Percentiles rank a stretch among this genome's conserved stretches.
Evolutionary conservation across 768 basidiomycete species (phyloP).

Genomic region (Podaxis rugospora): DNA sequence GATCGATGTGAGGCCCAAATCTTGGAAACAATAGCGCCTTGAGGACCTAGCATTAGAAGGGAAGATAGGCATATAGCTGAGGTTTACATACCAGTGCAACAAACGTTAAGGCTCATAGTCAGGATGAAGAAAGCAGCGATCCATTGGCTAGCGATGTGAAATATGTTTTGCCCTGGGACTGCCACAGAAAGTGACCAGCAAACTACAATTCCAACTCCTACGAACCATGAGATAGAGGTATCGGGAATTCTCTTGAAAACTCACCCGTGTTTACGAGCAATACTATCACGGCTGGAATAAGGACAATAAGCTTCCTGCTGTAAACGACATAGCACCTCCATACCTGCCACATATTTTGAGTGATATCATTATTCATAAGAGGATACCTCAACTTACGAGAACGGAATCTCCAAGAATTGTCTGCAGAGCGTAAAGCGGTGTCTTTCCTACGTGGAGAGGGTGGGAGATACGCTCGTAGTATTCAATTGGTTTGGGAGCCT

Average conservation of each 20-base stretch:
- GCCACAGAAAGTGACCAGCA: neutral
- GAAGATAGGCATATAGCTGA: neutral
- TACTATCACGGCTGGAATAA: neutral
- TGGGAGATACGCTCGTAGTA: neutral
- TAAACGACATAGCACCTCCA: slow-evolving; percentile 6
- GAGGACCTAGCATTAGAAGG: neutral
- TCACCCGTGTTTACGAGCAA: neutral
- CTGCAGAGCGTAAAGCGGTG: neutral
- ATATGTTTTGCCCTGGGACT: neutral
- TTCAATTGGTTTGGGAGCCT: neutral
- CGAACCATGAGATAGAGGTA: neutral
- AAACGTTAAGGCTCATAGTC: slow-evolving; percentile 4
- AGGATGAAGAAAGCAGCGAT: slow-evolving; percentile 2
- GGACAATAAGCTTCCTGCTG: neutral
- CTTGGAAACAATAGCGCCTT: slow-evolving; percentile 2
- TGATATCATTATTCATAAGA: neutral
- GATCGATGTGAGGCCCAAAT: neutral
- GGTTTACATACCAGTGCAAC: neutral
- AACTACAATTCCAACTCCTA: slow-evolving; percentile 3
- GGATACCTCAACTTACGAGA: neutral
- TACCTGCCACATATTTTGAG: neutral
- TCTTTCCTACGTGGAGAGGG: slow-evolving; percentile 1
- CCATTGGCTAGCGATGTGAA: neutral
- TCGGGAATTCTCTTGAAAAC: neutral
- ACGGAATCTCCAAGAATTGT: slow-evolving; percentile 3